phyloP scores from a whole-genome alignment of 805 yeast species.

The Candida xiaguanensis region DNA sequence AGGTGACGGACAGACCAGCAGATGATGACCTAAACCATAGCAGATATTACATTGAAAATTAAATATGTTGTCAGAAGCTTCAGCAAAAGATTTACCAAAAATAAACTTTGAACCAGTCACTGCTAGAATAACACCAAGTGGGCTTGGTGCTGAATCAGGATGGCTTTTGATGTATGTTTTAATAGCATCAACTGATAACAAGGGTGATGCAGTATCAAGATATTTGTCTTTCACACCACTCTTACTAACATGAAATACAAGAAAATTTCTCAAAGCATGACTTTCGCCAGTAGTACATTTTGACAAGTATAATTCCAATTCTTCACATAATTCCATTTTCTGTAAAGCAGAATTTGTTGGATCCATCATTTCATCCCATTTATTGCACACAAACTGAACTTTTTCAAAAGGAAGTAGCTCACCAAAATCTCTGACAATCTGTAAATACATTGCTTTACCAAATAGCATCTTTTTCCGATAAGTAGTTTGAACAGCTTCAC shows the following conservation, averaged over 20 bases:
- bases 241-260: background rate
- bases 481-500: background rate
- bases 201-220: background rate
- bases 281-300: background rate
- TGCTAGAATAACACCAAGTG: background rate
- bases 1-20: background rate
- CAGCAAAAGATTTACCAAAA: background rate
- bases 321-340: background rate
- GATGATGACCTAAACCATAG: background rate
- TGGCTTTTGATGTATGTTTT: background rate
- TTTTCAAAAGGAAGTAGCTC: background rate
- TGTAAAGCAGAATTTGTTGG: background rate
- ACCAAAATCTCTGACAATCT: background rate
- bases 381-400: background rate
- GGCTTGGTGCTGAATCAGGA: background rate
- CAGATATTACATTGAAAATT: background rate
- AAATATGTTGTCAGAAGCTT: background rate
- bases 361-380: conserved; percentile 1
- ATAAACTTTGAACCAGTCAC: background rate
- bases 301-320: background rate
- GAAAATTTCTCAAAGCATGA: background rate
- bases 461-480: background rate
- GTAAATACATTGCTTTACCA: background rate
- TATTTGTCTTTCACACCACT: background rate
- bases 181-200: background rate